Evolutionary conservation across 805 yeast genomes (phyloP).

Genomic region (Wickerhamiella dianesei): DNA sequence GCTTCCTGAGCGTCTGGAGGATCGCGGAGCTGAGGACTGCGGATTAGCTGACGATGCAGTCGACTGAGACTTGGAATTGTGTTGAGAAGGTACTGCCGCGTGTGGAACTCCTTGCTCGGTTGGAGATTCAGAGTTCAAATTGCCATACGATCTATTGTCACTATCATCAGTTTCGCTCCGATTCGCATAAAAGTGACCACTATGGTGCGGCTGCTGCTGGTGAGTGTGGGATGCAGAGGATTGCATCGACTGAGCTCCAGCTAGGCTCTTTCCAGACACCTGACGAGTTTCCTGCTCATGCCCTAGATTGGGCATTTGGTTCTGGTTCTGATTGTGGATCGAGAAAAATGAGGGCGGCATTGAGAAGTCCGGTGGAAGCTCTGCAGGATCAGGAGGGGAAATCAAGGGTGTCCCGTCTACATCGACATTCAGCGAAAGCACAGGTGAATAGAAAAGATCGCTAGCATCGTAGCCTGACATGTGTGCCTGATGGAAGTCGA

Average conservation of each 20-base stretch:
- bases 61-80: neutral
- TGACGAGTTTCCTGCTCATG: neutral
- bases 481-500: neutral
- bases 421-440: conserved; percentile 1
- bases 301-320: neutral
- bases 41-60: neutral
- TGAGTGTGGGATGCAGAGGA: neutral
- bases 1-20: neutral
- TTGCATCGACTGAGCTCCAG: too few relatives aligned
- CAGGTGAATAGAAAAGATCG: conserved; percentile 1
- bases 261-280: neutral
- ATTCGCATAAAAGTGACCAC: neutral
- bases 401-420: conserved; percentile 1
- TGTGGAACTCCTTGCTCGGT: neutral
- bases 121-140: neutral
- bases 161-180: too few relatives aligned
- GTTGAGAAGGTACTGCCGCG: neutral
- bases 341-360: conserved; percentile 1
- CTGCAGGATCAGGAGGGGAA: conserved; percentile 1
- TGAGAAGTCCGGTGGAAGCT: neutral
- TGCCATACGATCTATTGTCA: too few relatives aligned
- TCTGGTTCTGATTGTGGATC: neutral
- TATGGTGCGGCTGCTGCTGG: neutral
- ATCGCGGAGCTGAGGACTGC: neutral
- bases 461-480: neutral